Percentiles rank a stretch among this genome's conserved stretches.
These are phyloP conservation scores for Morella rubra DNA, from an alignment of 306 rosid species.

Conservation along the genomic window DNA sequence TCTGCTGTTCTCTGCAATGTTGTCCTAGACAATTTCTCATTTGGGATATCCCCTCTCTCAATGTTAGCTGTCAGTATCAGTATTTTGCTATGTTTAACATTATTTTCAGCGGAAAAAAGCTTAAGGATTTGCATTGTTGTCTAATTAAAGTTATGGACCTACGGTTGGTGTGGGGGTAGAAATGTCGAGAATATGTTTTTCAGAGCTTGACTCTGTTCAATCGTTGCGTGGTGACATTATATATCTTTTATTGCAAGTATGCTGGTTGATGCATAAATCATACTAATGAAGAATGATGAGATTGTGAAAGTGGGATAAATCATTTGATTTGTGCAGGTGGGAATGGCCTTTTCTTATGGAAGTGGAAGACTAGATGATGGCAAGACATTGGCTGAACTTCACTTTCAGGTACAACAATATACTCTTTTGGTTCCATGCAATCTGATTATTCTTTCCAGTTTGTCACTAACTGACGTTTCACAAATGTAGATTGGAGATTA, in stretches of 20 bases:
- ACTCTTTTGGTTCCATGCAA: background rate
- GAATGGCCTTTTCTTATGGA: constrained; percentile 45
- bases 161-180: background rate
- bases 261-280: background rate
- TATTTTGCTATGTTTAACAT: background rate
- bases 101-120: background rate
- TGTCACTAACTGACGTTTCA: constrained; percentile 17
- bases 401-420: constrained; percentile 43
- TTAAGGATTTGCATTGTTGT: background rate
- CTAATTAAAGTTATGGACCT: background rate
- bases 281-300: background rate
- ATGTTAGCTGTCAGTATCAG: background rate
- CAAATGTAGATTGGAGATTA: constrained; percentile 55
- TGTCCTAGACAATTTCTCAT: background rate
- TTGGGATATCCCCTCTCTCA: background rate
- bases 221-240: constrained; percentile 15
- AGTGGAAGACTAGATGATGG: constrained; percentile 50
- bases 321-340: constrained; percentile 47
- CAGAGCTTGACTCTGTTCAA: constrained; percentile 3
- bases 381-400: constrained; percentile 54
- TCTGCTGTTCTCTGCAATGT: background rate
- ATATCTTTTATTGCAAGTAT: background rate
- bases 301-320: constrained; percentile 6
- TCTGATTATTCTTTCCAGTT: constrained; percentile 10
- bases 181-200: background rate